Evolutionary conservation across 2,329 filamentous ascomycete genomes (phyloP).

Genomic region (Phialophora verrucosa): DNA sequence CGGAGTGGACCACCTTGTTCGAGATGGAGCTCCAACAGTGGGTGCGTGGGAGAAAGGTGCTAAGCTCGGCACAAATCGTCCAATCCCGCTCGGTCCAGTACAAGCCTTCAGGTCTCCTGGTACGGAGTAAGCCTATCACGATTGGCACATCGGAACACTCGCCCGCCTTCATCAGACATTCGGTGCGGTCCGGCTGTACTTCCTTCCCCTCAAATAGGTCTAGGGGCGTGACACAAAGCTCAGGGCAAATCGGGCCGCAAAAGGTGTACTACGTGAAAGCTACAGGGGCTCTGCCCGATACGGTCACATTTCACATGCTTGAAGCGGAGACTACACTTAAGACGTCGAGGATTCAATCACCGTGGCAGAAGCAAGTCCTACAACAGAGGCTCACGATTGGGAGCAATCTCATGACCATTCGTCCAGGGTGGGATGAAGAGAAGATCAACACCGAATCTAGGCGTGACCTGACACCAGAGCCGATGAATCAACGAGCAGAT

Average conservation of each 20-base stretch:
- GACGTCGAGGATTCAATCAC: background rate
- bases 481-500: background rate
- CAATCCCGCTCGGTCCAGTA: background rate
- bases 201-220: background rate
- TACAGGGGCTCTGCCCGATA: background rate
- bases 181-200: background rate
- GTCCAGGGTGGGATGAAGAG: background rate
- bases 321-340: background rate
- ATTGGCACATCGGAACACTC: background rate
- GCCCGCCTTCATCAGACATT: background rate
- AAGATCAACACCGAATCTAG: background rate
- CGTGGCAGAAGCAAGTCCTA: background rate
- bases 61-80: background rate
- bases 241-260: slow-evolving; percentile 1
- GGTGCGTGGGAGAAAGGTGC: background rate
- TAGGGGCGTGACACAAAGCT: background rate
- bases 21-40: background rate
- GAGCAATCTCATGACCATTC: background rate
- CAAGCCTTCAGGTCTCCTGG: background rate
- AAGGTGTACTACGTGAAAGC: background rate
- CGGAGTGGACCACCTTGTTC: background rate
- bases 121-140: background rate
- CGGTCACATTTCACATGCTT: background rate
- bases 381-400: background rate
- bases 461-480: background rate